Conservation (phyloP, 768 basidiomycete genomes). For the Amanita polypyramis region DNA sequence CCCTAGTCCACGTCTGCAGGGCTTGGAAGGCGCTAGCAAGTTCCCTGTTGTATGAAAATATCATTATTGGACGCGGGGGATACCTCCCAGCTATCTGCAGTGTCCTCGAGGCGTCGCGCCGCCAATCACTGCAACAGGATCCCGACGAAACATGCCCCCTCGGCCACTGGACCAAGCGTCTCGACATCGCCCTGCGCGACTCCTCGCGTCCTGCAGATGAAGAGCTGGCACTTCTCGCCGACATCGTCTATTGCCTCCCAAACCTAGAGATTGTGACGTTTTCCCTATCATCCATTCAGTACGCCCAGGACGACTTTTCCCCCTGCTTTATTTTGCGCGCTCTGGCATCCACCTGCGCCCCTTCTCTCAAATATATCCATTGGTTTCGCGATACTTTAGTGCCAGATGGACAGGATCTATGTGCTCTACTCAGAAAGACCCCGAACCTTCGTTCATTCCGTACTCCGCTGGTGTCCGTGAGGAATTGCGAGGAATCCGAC, state of each 20-base stretch:
- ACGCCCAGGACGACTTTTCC: background rate
- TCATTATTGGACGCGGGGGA: conserved; percentile 9
- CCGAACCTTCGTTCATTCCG: conserved; percentile 5
- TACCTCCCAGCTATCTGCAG: conserved; percentile 1
- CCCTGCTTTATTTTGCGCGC: background rate
- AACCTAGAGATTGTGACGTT: conserved; percentile 6
- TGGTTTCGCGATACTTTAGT: conserved; percentile 6
- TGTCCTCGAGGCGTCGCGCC: conserved; percentile 2
- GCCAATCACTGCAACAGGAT: background rate
- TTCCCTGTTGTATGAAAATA: conserved; percentile 18
- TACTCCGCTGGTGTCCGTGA: background rate
- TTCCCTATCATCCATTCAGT: background rate
- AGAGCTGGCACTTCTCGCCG: background rate
- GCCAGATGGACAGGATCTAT: background rate
- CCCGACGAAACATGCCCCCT: background rate
- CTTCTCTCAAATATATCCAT: conserved; percentile 1
- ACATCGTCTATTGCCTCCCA: conserved; percentile 6
- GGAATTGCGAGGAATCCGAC: background rate
- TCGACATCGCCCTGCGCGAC: conserved; percentile 6
- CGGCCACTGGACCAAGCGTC: conserved; percentile 7
- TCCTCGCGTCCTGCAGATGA: background rate
- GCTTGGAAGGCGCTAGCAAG: conserved; percentile 14
- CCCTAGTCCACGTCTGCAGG: conserved; percentile 18
- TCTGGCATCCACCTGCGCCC: background rate
- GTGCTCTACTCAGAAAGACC: background rate